phyloP scores from a whole-genome alignment of 78 protist genomes.

The Dictyostelium citrinum region DNA sequence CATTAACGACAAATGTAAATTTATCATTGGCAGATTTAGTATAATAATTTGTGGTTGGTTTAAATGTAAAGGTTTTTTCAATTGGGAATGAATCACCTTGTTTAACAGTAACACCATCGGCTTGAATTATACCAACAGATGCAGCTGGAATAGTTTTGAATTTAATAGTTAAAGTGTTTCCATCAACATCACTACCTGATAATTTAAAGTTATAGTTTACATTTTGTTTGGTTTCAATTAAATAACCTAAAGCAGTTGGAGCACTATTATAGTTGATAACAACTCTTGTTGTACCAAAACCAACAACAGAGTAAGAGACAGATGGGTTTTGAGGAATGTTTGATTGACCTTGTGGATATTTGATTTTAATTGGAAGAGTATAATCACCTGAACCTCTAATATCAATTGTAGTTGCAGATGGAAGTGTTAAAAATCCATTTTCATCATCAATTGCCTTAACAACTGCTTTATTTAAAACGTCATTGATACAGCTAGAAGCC shows the following conservation, averaged over 20 bases:
- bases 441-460: neutral
- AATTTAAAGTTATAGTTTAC: neutral
- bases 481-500: neutral
- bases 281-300: conserved; percentile 30
- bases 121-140: neutral
- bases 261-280: conserved; percentile 7
- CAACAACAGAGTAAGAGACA: neutral
- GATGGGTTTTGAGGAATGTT: neutral
- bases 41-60: neutral
- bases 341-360: neutral
- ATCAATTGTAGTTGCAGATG: neutral
- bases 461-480: neutral
- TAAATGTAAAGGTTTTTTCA: neutral
- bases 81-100: neutral
- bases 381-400: too few relatives aligned
- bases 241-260: neutral
- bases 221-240: neutral
- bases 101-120: neutral
- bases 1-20: conserved; percentile 1
- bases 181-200: conserved; percentile 39
- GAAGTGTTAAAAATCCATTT: neutral
- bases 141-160: neutral
- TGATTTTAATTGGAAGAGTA: neutral
- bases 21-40: neutral
- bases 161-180: neutral